Conservation (phyloP, 2,329 filamentous ascomycete genomes). For the Fusarium anguioides region DNA sequence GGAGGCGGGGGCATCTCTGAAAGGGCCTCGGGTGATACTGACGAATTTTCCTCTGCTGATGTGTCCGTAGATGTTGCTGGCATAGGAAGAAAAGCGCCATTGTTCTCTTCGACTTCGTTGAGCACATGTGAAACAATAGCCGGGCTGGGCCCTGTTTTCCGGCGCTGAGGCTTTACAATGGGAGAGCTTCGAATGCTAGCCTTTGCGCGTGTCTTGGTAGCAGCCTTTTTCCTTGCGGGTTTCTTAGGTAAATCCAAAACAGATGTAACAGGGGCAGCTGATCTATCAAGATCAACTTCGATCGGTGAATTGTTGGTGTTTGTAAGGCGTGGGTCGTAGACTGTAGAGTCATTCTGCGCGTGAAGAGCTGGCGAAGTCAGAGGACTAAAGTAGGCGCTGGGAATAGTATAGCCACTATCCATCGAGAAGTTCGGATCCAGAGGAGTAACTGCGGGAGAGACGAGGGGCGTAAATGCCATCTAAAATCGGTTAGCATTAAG, state of each 20-base stretch:
- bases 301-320: constrained; percentile 62
- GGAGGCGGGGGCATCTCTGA: constrained; percentile 76
- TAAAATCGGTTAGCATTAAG: constrained; percentile 48
- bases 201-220: constrained; percentile 63
- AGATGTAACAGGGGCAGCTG: constrained; percentile 49
- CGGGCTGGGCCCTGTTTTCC: constrained; percentile 64
- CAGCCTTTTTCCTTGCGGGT: constrained; percentile 60
- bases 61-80: constrained; percentile 61
- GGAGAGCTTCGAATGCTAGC: constrained; percentile 74
- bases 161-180: constrained; percentile 74
- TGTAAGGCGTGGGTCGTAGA: constrained; percentile 47
- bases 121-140: constrained; percentile 67
- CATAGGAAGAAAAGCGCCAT: constrained; percentile 51
- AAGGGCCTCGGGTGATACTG: constrained; percentile 71
- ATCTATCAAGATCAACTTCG: constrained; percentile 66
- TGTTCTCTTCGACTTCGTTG: constrained; percentile 62
- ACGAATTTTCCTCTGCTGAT: constrained; percentile 70
- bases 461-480: constrained; percentile 83
- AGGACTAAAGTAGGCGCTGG: constrained; percentile 83
- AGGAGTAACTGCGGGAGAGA: constrained; percentile 86
- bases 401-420: constrained; percentile 69
- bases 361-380: constrained; percentile 83
- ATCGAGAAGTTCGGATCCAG: constrained; percentile 76
- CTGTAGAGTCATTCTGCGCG: constrained; percentile 55
- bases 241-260: constrained; percentile 65